These are phyloP conservation scores for Xylariaceae sp. DNA, from an alignment of 2,329 filamentous ascomycete genomes.

Conservation along the genomic window DNA sequence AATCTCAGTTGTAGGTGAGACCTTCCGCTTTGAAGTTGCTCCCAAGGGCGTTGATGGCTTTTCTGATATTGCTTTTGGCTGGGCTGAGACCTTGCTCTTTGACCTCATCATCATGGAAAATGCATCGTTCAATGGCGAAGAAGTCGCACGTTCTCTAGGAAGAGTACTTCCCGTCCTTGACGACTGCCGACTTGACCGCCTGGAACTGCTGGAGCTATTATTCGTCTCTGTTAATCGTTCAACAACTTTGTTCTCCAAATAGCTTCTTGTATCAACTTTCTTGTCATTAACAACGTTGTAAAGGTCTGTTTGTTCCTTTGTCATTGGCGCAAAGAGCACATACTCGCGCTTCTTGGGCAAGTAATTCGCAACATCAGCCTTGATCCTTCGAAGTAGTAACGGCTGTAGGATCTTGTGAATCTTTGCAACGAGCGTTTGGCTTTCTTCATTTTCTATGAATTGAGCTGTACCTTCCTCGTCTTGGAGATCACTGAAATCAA, in stretches of 20 bases:
- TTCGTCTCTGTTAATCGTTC: conserved; percentile 63
- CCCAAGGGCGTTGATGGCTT: conserved; percentile 21
- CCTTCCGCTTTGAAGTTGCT: conserved; percentile 45
- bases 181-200: conserved; percentile 43
- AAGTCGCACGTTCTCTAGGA: conserved; percentile 26
- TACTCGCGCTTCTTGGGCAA: conserved; percentile 98
- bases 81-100: conserved; percentile 38
- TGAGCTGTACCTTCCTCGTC: conserved; percentile 81
- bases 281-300: conserved; percentile 72
- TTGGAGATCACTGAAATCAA: conserved; percentile 91
- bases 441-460: conserved; percentile 78
- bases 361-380: conserved; percentile 88
- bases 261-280: conserved; percentile 68
- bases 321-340: conserved; percentile 91
- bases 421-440: conserved; percentile 80
- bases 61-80: conserved; percentile 31
- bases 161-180: conserved; percentile 48
- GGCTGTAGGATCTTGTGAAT: conserved; percentile 94
- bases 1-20: conserved; percentile 40
- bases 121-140: conserved; percentile 48
- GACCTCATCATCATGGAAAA: conserved; percentile 61
- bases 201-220: conserved; percentile 50
- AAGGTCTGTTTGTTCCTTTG: conserved; percentile 85
- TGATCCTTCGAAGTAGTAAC: conserved; percentile 84
- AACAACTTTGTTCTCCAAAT: conserved; percentile 79